Evolutionary conservation across 2,329 filamentous ascomycete species (phyloP), one percentile per base, ranked within the genome.

Genomic region (Trichophyton mentagrophytes): DNA sequence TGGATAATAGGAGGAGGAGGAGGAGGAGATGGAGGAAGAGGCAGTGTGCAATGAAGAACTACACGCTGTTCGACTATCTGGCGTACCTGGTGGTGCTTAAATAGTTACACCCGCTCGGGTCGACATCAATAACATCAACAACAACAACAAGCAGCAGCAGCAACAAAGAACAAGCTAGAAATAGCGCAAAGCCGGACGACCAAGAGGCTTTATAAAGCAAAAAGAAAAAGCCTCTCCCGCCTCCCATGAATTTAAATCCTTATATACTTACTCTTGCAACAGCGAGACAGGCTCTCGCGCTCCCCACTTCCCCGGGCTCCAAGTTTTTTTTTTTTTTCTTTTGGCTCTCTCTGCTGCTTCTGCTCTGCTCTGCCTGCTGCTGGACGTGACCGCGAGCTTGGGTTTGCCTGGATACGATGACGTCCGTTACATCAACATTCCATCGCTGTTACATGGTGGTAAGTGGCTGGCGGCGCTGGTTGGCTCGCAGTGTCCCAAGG

Each of bases 221-320:
- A 38, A 38, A 38, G 2, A 2, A 38, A 38, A 38, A 3, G 33
- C 33, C 33, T 38, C 11, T 38, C 33, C 33, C 33, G 11, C n/a
- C 11, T 33, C 25, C 47, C 22, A 15, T 53, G 3, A 33, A 53
- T 53, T 27, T 53, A 53, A 27, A 53, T 22, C 2, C 22, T 22
- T 22, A 22, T 30, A 47, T 47, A 47, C 7, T 15, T 11, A 6
- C 15, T 15, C 6, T n/a, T 44, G n/a, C n/a, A 44, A 44, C 7
- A 8, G 15, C 13, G 15, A 20, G 15, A 15, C 15, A 44, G n/a
- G 5, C 40, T 44, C 40, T 20, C n/a, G 17, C 13, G 11, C 33
- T 55, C 51, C 27, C 51, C 51, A 55, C 51, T 55, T 55, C 51
- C 51, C 51, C 51, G 15, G 33, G 51, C 51, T 55, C 51, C 51